Base-by-base conservation (phyloP, 1,284 basidiomycete genomes). In the Naganishia albida region DNA sequence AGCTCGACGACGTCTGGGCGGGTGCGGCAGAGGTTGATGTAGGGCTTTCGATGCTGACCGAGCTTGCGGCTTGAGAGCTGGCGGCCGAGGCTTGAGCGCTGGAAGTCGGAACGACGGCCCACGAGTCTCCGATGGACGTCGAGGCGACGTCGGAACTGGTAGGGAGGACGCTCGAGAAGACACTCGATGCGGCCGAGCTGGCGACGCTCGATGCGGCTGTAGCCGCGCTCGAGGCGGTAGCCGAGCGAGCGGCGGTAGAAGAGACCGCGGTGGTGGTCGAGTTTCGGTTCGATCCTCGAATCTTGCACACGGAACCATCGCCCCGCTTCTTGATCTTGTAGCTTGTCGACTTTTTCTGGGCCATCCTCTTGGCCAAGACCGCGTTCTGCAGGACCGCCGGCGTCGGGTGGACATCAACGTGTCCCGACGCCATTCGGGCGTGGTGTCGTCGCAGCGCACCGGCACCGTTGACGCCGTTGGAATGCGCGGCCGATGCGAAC, bases 11-110 rank as follows among this genome's bases (percentile, higher is more conserved):
- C 18, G 66, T 44, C 26, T 60, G 44, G 20, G 48, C 28, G 53
- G 57, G 44, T 64, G 71, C 56, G 30, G 69, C 51, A 59, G 65
- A 30, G 56, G 64, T 54, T 20, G 50, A n/a, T 44, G 53, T 43
- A 46, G 54, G 38, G 18, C 46, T 26, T 6, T 70, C 44, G 18
- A 57, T 52, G 44, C 66, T 48, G n/a, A 67, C 65, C 12, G 67
- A 44, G 1, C 30, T 25, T 2, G 51, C n/a, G 23, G 20, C 25
- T 25, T 38, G 10, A 25, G 44, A 30, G 43, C 62, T 48, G 26
- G 64, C 62, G 13, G 63, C 26, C 16, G 67, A 48, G 12, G 67
- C 53, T 26, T 46, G 23, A 20, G 68, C 56, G 30, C 18, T 44
- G 26, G 64, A 43, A 38, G 43, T 18, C 7, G 20, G 50, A 7